These are phyloP conservation scores for Suhomyces ambrosiae DNA, from an alignment of 1,139 yeast genomes.

Conservation along the genomic window DNA sequence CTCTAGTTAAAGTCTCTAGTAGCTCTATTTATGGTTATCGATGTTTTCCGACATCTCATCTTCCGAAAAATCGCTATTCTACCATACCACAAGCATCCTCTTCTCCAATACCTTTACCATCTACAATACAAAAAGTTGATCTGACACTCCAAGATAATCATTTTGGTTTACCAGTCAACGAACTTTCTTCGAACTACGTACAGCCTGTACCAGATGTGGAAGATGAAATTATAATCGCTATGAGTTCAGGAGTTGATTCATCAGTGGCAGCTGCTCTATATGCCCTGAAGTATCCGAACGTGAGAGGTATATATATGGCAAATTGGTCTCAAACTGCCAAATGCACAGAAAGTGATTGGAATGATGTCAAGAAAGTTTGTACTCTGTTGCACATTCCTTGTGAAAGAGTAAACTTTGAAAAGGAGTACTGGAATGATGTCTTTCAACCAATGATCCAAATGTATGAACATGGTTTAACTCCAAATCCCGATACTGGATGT, in stretches of 20 bases:
- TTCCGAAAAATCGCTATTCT: background rate
- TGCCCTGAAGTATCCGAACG: constrained; percentile 54
- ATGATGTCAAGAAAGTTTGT: constrained; percentile 72
- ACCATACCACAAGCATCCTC: constrained; percentile 1
- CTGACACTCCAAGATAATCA: background rate
- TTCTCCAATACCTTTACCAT: background rate
- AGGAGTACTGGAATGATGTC: constrained; percentile 89
- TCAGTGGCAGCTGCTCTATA: constrained; percentile 83
- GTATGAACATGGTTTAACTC: constrained; percentile 77
- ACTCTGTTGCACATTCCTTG: constrained; percentile 63
- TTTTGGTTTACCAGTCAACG: constrained; percentile 6
- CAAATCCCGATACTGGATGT: constrained; percentile 93
- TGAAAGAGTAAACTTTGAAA: constrained; percentile 79
- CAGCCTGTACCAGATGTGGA: constrained; percentile 50
- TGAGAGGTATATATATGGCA: constrained; percentile 85
- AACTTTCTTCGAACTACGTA: constrained; percentile 5
- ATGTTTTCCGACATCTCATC: too few relatives aligned
- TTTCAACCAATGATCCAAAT: constrained; percentile 86
- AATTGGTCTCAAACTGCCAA: constrained; percentile 78
- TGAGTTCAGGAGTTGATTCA: constrained; percentile 98
- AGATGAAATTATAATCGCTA: constrained; percentile 77
- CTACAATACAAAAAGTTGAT: background rate
- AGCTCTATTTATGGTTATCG: too few relatives aligned
- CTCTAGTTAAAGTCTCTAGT: too few relatives aligned
- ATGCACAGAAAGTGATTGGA: constrained; percentile 89